These are phyloP conservation scores for Curvularia eragrostidis DNA, from an alignment of 2,329 filamentous ascomycete species.

Conservation along the genomic window DNA sequence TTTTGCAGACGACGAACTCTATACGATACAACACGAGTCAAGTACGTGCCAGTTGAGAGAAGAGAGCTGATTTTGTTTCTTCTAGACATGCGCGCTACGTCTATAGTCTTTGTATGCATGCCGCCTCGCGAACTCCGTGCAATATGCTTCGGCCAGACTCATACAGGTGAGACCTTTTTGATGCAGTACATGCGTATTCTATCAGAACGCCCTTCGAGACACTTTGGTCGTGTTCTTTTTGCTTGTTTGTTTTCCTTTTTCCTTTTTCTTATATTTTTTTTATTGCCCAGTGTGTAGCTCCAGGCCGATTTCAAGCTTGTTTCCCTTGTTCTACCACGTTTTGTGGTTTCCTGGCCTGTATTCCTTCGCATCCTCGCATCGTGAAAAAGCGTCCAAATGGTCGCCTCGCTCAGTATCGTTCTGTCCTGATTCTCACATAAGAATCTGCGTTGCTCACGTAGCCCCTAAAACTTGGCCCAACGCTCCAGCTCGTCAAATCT, in stretches of 20 bases:
- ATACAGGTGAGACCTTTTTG: not conserved
- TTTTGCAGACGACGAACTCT: too few species aligned
- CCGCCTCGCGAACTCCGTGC: not conserved
- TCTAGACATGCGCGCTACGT: not conserved
- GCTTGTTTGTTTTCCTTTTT: not conserved
- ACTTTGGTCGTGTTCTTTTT: not conserved
- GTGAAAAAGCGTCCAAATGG: not conserved
- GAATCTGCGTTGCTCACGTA: conserved; percentile 36
- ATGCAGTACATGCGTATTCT: not conserved
- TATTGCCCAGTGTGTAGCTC: not conserved
- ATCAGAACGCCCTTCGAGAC: not conserved
- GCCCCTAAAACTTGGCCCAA: conserved; percentile 32
- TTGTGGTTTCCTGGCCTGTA: too few species aligned
- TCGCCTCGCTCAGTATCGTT: conserved; percentile 16
- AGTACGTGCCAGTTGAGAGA: not conserved
- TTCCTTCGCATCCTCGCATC: not conserved
- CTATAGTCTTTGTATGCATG: not conserved
- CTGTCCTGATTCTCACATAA: conserved; percentile 31
- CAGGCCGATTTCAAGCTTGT: not conserved
- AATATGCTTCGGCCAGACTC: not conserved
- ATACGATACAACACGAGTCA: not conserved
- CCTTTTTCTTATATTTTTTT: not conserved
- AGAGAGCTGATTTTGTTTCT: not conserved
- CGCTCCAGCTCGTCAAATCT: conserved; percentile 28
- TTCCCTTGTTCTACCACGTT: not conserved